A percentile compares a stretch with the other conserved stretches of the same genome.
phyloP scores from a whole-genome alignment of 2,329 filamentous ascomycete genomes.

The Rachicladosporium sp. region DNA sequence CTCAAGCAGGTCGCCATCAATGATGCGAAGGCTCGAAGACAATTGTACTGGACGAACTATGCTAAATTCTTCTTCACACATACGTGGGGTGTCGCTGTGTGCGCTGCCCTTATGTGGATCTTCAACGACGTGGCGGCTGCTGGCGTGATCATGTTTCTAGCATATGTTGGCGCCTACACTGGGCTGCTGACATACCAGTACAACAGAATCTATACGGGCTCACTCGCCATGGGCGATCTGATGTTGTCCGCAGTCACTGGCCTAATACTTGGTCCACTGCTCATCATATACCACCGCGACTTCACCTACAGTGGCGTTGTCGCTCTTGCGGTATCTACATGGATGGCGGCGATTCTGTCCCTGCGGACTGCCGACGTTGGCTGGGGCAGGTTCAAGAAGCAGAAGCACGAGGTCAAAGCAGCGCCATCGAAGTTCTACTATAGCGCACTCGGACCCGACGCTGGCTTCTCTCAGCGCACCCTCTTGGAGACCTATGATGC shows the following conservation, averaged over 20 bases:
- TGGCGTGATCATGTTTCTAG: slow-evolving; percentile 35
- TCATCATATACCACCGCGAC: slow-evolving; percentile 27
- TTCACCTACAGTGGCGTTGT: slow-evolving; percentile 37
- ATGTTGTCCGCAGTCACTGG: slow-evolving; percentile 35
- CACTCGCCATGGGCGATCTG: slow-evolving; percentile 36
- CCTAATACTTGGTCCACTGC: slow-evolving; percentile 33
- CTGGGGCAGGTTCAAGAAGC: slow-evolving; percentile 22
- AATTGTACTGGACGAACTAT: slow-evolving; percentile 40
- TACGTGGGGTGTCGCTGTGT: slow-evolving; percentile 40
- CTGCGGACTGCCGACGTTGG: slow-evolving; percentile 37
- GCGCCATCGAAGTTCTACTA: slow-evolving; percentile 3
- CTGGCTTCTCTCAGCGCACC: slow-evolving; percentile 21
- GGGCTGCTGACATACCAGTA: slow-evolving; percentile 44
- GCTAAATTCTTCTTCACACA: slow-evolving; percentile 39
- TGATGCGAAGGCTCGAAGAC: slow-evolving; percentile 34
- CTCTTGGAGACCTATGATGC: slow-evolving; percentile 9
- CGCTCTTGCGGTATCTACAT: slow-evolving; percentile 37
- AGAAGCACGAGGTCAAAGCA: slow-evolving; percentile 10
- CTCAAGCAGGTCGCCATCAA: slow-evolving; percentile 34
- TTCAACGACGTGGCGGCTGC: slow-evolving; percentile 33
- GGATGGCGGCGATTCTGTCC: slow-evolving; percentile 40
- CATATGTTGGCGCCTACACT: slow-evolving; percentile 38
- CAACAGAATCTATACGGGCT: slow-evolving; percentile 33
- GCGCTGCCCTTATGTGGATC: slow-evolving; percentile 39
- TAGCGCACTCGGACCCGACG: slow-evolving; percentile 4